Base-by-base conservation (phyloP, 106 monocot genomes). In the Phalaenopsis aphrodite region DNA sequence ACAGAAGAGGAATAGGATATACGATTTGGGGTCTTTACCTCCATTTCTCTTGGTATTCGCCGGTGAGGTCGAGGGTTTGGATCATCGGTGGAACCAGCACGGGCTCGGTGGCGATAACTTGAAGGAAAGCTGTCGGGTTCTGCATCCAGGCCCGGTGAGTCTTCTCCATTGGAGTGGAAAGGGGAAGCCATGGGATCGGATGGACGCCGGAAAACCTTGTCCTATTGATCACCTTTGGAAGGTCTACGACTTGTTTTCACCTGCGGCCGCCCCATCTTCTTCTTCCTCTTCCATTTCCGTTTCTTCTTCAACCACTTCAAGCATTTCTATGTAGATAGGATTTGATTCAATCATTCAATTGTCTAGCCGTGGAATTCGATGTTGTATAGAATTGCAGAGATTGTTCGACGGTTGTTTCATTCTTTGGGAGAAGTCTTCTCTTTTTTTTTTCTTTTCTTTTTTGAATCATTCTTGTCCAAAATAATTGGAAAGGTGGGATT, bases 91-190 rank as follows among this genome's bases (percentile, higher is more conserved):
- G 87, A 87, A 87, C 78, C 87, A 84, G 76, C 87, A 87, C 71
- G 87, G 84, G 15, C 80, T 87, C 46, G 87, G 87, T 8, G 87
- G 87, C 3, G 87, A 87, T 73, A 84, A 84, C 75, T 57, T 87
- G 42, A 41, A 38, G 5, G 87, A 81, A 17, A 82, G 78, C 56
- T 87, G 87, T 67, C 72, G 84, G 42, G 77, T 61, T 5, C 46
- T 84, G n/a, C 84, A 87, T 42, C 75, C 78, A 5, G 87, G 87
- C 0, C 81, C 84, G 0, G 82, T 84, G 11, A 84, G 84, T 78
- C 75, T 87, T 12, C 81, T 87, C 79, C 87, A 87, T 56, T 87
- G 87, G 87, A 84, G 84, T n/a, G 87, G 87, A 12, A 87, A 82
- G 79, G 87, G 84, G 5, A 87, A 87, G 79, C 87, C 87, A 0